A percentile compares a stretch with the other conserved stretches of the same genome.
These are phyloP conservation scores for Irpex sp. DNA, from an alignment of 1,284 basidiomycete genomes.

Conservation along the genomic window DNA sequence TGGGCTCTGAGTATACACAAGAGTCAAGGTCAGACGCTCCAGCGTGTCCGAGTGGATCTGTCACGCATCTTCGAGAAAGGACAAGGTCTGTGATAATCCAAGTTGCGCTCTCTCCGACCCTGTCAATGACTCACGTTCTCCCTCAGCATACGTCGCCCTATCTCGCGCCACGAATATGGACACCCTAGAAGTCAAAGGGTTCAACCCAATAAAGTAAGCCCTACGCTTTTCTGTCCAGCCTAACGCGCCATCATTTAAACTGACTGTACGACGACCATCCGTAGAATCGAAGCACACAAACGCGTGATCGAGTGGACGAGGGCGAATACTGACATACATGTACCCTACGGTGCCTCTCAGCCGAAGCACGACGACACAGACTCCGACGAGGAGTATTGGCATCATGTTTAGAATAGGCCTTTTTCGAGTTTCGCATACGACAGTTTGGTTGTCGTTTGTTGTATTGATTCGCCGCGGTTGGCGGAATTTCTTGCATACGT, in stretches of 20 bases:
- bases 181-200: constrained; percentile 22
- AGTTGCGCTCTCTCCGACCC: neutral
- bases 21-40: constrained; percentile 78
- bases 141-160: constrained; percentile 25
- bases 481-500: too few relatives aligned
- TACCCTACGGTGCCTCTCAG: neutral
- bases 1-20: constrained; percentile 87
- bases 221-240: neutral
- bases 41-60: constrained; percentile 71
- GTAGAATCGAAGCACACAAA: neutral
- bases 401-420: too few relatives aligned
- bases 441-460: too few relatives aligned
- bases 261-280: neutral
- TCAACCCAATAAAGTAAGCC: constrained; percentile 20
- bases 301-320: constrained; percentile 3
- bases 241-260: neutral
- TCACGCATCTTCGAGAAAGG: constrained; percentile 74
- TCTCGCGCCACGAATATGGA: constrained; percentile 25
- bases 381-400: neutral
- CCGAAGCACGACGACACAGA: neutral
- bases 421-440: too few relatives aligned
- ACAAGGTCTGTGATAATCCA: constrained; percentile 39
- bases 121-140: neutral
- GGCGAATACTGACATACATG: neutral
- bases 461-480: too few relatives aligned